Evolutionary conservation across 192 early-diverging fungal species (phyloP).

Genomic region (Mortierella hygrophila): DNA sequence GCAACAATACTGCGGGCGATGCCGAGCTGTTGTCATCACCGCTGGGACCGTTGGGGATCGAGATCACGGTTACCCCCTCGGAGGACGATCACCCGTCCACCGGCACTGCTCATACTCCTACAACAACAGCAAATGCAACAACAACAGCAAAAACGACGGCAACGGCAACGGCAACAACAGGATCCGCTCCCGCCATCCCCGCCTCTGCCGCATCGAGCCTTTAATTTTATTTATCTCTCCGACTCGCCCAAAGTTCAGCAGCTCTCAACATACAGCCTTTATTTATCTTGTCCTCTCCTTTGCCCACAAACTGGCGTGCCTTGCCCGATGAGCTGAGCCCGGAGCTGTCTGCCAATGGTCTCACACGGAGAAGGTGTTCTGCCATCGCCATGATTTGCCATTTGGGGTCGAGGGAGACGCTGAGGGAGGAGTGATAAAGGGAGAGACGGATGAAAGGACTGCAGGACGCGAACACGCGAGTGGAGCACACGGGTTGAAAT

Average conservation of each 20-base stretch:
- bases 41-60: conserved; percentile 16
- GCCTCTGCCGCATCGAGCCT: neutral
- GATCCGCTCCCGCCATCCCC: neutral
- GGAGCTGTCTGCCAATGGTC: neutral
- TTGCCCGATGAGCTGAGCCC: neutral
- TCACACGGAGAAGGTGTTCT: neutral
- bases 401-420: neutral
- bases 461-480: neutral
- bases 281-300: neutral
- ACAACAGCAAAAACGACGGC: neutral
- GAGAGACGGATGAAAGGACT: neutral
- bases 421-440: neutral
- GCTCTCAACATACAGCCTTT: neutral
- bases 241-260: neutral
- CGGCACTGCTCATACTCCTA: neutral
- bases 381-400: neutral
- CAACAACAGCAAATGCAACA: neutral
- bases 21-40: neutral
- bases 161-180: neutral
- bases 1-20: neutral
- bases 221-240: neutral
- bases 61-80: conserved; percentile 27
- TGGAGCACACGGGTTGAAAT: neutral
- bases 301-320: neutral
- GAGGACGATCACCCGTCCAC: conserved; percentile 40